phyloP scores from a whole-genome alignment of 2,329 filamentous ascomycete genomes.

The Trichoderma afroharzianum region DNA sequence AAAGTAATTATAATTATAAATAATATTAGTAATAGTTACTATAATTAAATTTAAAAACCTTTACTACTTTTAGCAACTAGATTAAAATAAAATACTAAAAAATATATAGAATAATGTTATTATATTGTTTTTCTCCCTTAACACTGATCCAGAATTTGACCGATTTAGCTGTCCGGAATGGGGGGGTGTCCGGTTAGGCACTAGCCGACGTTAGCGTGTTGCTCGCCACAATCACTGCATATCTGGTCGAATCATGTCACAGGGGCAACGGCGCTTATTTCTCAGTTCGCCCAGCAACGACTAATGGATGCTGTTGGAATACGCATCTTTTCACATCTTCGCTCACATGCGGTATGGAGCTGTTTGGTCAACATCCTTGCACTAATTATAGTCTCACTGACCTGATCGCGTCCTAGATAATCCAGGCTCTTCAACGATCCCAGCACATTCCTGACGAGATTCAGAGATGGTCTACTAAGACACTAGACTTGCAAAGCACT shows the following conservation, averaged over 20 bases:
- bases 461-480: background rate
- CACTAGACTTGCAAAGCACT: background rate
- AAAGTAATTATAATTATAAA: too few species aligned
- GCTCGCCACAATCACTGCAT: background rate
- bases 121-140: too few species aligned
- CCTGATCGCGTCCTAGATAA: background rate
- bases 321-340: background rate
- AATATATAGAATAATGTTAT: too few species aligned
- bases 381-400: background rate
- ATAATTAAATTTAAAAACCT: too few species aligned
- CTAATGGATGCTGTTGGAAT: background rate
- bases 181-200: too few species aligned
- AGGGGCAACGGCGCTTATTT: background rate
- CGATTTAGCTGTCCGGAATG: too few species aligned
- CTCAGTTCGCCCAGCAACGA: background rate
- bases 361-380: background rate
- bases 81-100: too few species aligned
- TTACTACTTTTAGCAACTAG: too few species aligned
- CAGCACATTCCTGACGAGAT: background rate
- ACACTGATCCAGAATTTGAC: too few species aligned
- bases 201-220: too few species aligned
- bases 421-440: background rate
- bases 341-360: background rate
- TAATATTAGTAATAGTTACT: too few species aligned
- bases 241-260: background rate